Base-by-base conservation (phyloP, 768 basidiomycete species). In the Lentinula edodes region DNA sequence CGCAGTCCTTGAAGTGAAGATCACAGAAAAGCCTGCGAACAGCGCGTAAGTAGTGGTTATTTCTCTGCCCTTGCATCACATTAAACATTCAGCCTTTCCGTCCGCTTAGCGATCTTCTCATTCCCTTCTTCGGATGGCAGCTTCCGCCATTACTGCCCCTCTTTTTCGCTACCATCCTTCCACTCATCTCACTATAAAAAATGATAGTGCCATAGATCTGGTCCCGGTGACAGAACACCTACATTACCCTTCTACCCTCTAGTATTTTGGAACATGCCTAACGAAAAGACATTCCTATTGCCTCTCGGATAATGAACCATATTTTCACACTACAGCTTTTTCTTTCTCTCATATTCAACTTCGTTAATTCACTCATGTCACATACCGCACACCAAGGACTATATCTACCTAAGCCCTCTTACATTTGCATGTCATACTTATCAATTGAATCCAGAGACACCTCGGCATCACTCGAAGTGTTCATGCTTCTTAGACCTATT, bases 1-100 rank as follows among this genome's bases (percentile, higher is more conserved):
- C 3, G 92, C 90, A 0, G 76, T 97, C 1, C 65, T 95, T 65
- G 85, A 84, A 1, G 87, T 95, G 52, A 82, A 80, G 67, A 86
- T 96, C 45, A 80, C 83, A 1, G 67, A 61, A 32, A 60, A 59
- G 41, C 81, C 82, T 16, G 55, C 52, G 39, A 64, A 57, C 34
- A 59, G 58, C 53, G 58, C 62, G 54, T 62, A 28, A 62, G 61
- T 62, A 2, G 0, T 28, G 28, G 28, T 28, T 28, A 16, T 53
- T 35, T 32, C 15, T n/a, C 15, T 18, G 20, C 5, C 36, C 34
- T 52, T 18, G 16, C 18, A n/a, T 32, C 32, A 15, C 12, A 18
- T 35, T 50, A 32, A 46, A 43, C 23, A 10, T 48, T 16, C 28
- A 43, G 5, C 46, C 9, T 48, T 12, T 1, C 18, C 20, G 46